Evolutionary conservation across 2,329 filamentous ascomycete species (phyloP).

Genomic region (Neonectria ditissima): DNA sequence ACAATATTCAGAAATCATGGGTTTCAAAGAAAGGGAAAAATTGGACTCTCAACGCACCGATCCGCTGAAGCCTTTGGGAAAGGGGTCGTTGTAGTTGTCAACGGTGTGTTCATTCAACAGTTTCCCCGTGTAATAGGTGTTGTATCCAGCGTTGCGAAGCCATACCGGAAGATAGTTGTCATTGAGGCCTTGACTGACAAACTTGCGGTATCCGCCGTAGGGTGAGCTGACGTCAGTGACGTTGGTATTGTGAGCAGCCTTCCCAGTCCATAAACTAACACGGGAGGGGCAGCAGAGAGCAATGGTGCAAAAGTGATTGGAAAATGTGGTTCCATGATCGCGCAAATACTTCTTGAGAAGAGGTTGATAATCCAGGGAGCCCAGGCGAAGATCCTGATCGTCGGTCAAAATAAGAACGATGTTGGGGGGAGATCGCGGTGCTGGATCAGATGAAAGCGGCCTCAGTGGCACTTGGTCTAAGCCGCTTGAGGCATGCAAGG

Average conservation of each 20-base stretch:
- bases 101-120: constrained; percentile 73
- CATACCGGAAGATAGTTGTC: constrained; percentile 71
- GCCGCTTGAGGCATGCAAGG: too few relatives aligned
- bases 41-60: not conserved
- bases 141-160: constrained; percentile 74
- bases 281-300: constrained; percentile 73
- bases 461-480: too few relatives aligned
- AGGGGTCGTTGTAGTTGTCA: constrained; percentile 64
- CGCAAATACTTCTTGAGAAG: constrained; percentile 31
- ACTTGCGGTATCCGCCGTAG: constrained; percentile 63
- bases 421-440: constrained; percentile 18
- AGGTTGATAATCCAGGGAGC: constrained; percentile 25
- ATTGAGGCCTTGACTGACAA: constrained; percentile 71
- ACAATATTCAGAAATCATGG: not conserved
- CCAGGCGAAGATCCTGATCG: constrained; percentile 43
- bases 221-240: constrained; percentile 67
- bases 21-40: too few relatives aligned
- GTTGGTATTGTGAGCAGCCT: constrained; percentile 76
- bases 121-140: constrained; percentile 78
- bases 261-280: constrained; percentile 72
- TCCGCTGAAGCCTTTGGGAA: constrained; percentile 8
- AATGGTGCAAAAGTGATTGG: constrained; percentile 52
- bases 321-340: constrained; percentile 40
- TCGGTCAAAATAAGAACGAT: constrained; percentile 45
- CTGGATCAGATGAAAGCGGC: too few relatives aligned